A percentile compares a stretch with the other conserved stretches of the same genome.
phyloP scores from a whole-genome alignment of 2,329 filamentous ascomycete genomes.

The Alternaria triticina region DNA sequence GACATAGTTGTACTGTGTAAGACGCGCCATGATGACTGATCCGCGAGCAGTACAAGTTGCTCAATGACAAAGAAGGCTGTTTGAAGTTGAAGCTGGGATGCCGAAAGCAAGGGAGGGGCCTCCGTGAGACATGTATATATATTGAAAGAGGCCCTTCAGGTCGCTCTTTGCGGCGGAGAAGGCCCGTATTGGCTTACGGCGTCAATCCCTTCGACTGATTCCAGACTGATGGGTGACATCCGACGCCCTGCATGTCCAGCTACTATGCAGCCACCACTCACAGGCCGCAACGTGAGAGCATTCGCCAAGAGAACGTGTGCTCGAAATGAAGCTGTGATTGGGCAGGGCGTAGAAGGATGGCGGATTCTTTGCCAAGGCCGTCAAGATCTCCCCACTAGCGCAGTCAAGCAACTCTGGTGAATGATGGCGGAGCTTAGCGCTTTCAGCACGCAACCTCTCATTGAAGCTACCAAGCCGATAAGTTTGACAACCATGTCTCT shows the following conservation, averaged over 20 bases:
- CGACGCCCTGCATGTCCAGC: conserved; percentile 10
- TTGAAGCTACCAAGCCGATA: conserved; percentile 9
- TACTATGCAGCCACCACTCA: conserved; percentile 16
- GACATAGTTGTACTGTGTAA: conserved; percentile 66
- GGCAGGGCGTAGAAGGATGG: background rate
- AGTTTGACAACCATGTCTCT: background rate
- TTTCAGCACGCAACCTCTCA: background rate
- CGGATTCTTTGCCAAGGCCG: background rate
- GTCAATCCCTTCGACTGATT: background rate
- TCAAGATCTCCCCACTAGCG: background rate
- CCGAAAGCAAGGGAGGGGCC: conserved; percentile 4
- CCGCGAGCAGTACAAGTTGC: conserved; percentile 17
- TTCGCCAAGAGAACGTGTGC: conserved; percentile 22
- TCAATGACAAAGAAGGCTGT: conserved; percentile 18
- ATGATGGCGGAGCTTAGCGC: background rate
- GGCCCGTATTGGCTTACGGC: conserved; percentile 11
- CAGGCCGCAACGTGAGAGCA: conserved; percentile 10
- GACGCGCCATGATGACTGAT: conserved; percentile 27
- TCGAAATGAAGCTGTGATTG: conserved; percentile 18
- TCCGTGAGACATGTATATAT: conserved; percentile 28
- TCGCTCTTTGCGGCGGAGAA: conserved; percentile 18
- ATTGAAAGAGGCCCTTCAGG: conserved; percentile 19
- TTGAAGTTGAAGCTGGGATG: conserved; percentile 24
- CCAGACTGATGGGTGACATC: conserved; percentile 5
- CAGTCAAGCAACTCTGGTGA: background rate